phyloP scores from a whole-genome alignment of 805 yeast genomes.

The Candida michaelii region DNA sequence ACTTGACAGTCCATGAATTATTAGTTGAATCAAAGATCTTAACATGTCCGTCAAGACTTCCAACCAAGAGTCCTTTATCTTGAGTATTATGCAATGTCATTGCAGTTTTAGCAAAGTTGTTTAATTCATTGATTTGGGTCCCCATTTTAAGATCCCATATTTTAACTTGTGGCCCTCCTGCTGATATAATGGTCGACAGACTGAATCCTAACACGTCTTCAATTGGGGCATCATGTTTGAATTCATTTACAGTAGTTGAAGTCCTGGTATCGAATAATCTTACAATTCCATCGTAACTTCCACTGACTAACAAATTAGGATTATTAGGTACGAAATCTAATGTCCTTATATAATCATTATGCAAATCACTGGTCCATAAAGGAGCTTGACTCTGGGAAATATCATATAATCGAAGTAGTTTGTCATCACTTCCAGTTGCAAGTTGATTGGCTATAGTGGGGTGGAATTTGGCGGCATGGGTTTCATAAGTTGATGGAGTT shows the following conservation, averaged over 20 bases:
- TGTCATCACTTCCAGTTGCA: conserved; percentile 88
- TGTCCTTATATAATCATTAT: conserved; percentile 84
- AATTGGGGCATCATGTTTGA: conserved; percentile 73
- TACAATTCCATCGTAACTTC: conserved; percentile 88
- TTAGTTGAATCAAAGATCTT: conserved; percentile 83
- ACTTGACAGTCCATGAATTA: conserved; percentile 79
- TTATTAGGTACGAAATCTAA: conserved; percentile 75
- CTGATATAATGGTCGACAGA: conserved; percentile 73
- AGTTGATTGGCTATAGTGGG: conserved; percentile 71
- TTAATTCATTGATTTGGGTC: conserved; percentile 64
- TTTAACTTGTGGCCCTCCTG: conserved; percentile 79
- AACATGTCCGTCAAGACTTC: conserved; percentile 96
- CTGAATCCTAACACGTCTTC: conserved; percentile 78
- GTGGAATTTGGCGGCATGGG: conserved; percentile 92
- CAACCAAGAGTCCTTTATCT: conserved; percentile 81
- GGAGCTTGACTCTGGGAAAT: conserved; percentile 55
- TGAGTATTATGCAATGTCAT: conserved; percentile 77
- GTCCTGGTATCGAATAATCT: conserved; percentile 80
- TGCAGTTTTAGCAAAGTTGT: conserved; percentile 91
- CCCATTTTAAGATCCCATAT: conserved; percentile 92
- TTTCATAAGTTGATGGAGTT: conserved; percentile 81
- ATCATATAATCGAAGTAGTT: conserved; percentile 84
- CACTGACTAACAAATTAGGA: conserved; percentile 81
- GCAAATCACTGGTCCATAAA: conserved; percentile 59
- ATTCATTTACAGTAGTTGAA: conserved; percentile 58